Conservation (phyloP, 2,329 filamentous ascomycete species). For the Verticillium tricorpus region DNA sequence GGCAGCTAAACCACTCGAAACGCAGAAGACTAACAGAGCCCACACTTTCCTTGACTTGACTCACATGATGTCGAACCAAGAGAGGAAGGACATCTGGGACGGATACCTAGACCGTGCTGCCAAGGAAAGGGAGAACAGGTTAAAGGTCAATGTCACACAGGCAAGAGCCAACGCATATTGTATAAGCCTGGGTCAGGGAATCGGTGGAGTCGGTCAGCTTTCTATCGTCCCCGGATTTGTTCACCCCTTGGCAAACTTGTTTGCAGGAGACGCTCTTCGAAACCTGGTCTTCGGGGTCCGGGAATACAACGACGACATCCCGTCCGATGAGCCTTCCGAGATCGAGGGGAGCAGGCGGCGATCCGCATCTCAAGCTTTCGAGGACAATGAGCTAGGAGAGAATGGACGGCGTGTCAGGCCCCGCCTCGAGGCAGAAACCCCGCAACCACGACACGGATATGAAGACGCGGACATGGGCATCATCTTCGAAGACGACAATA, state of each 20-base stretch:
- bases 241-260: constrained; percentile 42
- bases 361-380: constrained; percentile 38
- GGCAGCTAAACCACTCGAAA: background rate
- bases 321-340: constrained; percentile 2
- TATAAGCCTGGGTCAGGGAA: constrained; percentile 33
- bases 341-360: constrained; percentile 29
- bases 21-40: background rate
- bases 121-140: constrained; percentile 41
- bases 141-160: constrained; percentile 23
- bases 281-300: constrained; percentile 29
- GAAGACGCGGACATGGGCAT: constrained; percentile 21
- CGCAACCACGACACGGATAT: background rate
- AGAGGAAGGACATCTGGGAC: background rate
- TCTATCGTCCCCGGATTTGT: constrained; percentile 21
- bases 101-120: background rate
- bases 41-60: background rate
- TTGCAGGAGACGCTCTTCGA: constrained; percentile 39
- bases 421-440: constrained; percentile 21
- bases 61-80: background rate
- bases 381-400: constrained; percentile 22
- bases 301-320: constrained; percentile 8
- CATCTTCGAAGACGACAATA: constrained; percentile 32
- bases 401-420: constrained; percentile 32
- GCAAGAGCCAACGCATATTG: constrained; percentile 37
- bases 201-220: constrained; percentile 29